Evolutionary conservation across 2,329 filamentous ascomycete genomes (phyloP), one percentile per base, ranked within the genome.

Genomic region (Talaromyces sp.): DNA sequence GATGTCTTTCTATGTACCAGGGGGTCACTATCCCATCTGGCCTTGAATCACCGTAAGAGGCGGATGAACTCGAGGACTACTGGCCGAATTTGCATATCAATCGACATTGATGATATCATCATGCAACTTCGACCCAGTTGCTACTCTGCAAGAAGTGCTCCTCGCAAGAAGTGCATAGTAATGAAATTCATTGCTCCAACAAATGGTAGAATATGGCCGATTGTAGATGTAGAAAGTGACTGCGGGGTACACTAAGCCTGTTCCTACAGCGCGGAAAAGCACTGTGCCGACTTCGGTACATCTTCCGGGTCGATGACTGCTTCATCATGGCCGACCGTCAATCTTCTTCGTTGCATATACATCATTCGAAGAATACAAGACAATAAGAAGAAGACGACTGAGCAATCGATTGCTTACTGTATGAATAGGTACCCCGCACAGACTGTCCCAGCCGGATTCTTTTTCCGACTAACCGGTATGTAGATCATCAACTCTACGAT

Each of bases 241-340:
- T 60, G 58, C 27, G 27, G 41, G 22, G 43, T 35, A n/a, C n/a
- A 60, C 27, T 45, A 59, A 31, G 37, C 27, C 27, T 37, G 22
- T 47, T 31, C 39, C 43, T 47, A 19, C 24, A 27, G 31, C 7
- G 45, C 59, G 59, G 59, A 48, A 52, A 61, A 61, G 48, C 19
- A 50, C 59, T 52, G 48, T 39, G 59, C 59, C 59, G 59, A 52
- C 45, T 37, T 50, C 59, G 59, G 59, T 39, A 41, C 19, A 27
- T 52, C n/a, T 27, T 52, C 59, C 59, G 45, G 56, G 41, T 43
- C 57, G n/a, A 56, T 37, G 52, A 39, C n/a, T 22, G 48, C 52
- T 14, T 22, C 31, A 19, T 16, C 31, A 19, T 37, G 16, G 3
- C 19, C 33, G 52, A 37, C 37, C 50, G 37, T 19, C 10, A 22